These are phyloP conservation scores for Trichoderma arundinaceum DNA, from an alignment of 2,329 filamentous ascomycete genomes.

Conservation along the genomic window DNA sequence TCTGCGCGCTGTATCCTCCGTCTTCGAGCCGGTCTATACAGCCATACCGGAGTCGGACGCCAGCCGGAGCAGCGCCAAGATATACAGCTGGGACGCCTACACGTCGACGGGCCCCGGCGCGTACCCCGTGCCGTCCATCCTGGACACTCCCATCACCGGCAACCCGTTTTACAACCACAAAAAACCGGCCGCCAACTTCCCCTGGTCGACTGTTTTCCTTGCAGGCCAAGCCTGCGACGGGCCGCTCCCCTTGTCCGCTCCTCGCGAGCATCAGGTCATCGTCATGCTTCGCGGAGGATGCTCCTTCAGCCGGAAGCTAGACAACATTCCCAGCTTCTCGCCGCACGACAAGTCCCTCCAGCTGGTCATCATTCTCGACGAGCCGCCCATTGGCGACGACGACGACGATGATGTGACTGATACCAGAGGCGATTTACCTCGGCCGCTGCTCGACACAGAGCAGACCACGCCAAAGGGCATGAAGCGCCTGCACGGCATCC, in stretches of 20 bases:
- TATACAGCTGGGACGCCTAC: conserved; percentile 59
- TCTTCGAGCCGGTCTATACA: conserved; percentile 47
- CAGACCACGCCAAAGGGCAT: conserved; percentile 76
- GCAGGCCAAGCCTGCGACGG: conserved; percentile 70
- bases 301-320: conserved; percentile 81
- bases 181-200: conserved; percentile 54
- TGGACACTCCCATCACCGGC: conserved; percentile 57
- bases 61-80: conserved; percentile 43
- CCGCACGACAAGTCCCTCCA: conserved; percentile 68
- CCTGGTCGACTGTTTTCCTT: conserved; percentile 74
- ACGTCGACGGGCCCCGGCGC: conserved; percentile 64
- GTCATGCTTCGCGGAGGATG: conserved; percentile 83
- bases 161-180: conserved; percentile 50
- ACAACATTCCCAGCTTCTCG: conserved; percentile 80
- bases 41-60: conserved; percentile 40
- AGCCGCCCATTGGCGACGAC: conserved; percentile 44
- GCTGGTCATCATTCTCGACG: conserved; percentile 76
- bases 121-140: conserved; percentile 70
- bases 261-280: conserved; percentile 73
- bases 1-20: conserved; percentile 54
- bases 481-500: conserved; percentile 72
- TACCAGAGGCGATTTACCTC: conserved; percentile 46
- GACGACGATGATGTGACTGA: conserved; percentile 41
- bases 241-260: conserved; percentile 57
- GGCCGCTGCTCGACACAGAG: conserved; percentile 75